Conservation (phyloP, 257 asterid species). For the Striga asiatica region DNA sequence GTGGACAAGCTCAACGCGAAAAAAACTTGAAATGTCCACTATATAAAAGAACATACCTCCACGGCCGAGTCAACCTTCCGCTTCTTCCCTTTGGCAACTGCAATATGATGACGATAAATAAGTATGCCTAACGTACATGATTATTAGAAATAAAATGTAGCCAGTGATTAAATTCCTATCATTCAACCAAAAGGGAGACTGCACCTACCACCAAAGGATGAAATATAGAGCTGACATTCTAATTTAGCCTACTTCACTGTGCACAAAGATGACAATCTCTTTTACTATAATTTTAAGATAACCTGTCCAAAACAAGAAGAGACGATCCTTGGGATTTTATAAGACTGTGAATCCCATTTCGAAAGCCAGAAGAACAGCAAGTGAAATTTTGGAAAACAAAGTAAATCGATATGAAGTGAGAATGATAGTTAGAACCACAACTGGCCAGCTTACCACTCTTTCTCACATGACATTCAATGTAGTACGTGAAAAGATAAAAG, state of each 20-base stretch:
- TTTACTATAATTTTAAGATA: background rate
- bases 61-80: constrained; percentile 54
- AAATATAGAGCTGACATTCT: background rate
- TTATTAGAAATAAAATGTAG: background rate
- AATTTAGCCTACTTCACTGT: constrained; percentile 2
- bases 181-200: constrained; percentile 9
- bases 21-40: background rate
- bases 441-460: background rate
- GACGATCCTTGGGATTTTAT: background rate
- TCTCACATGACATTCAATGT: background rate
- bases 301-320: constrained; percentile 8
- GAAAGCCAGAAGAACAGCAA: background rate
- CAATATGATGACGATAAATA: constrained; percentile 21
- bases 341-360: constrained; percentile 1
- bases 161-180: background rate
- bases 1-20: background rate
- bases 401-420: too few relatives aligned
- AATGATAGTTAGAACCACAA: background rate
- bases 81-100: constrained; percentile 75
- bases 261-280: background rate
- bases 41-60: constrained; percentile 45
- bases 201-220: background rate
- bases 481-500: constrained; percentile 10
- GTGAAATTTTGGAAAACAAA: background rate
- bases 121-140: constrained; percentile 1